Evolutionary conservation across 1,139 yeast species (phyloP).

Genomic region (Citeromyces hawaiiensis): DNA sequence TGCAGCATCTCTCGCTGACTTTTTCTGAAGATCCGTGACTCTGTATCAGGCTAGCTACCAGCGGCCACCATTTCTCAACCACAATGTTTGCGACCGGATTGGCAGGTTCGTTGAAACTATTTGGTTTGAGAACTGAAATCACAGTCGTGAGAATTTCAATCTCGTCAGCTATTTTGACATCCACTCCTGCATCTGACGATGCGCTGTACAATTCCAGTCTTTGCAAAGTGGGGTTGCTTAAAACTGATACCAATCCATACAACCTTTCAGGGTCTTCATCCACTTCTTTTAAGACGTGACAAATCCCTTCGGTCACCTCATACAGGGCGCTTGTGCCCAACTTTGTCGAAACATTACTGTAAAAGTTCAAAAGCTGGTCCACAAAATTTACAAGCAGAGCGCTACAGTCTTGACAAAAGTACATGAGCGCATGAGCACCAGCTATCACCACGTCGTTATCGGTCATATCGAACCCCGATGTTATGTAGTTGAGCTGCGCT

Average conservation of each 20-base stretch:
- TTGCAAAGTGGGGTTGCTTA: conserved; percentile 55
- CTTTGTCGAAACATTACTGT: conserved; percentile 40
- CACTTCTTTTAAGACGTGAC: conserved; percentile 55
- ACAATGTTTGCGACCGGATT: conserved; percentile 50
- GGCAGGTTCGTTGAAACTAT: conserved; percentile 17
- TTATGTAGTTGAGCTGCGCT: conserved; percentile 74
- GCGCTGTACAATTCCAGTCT: conserved; percentile 13
- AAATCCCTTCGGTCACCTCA: conserved; percentile 83
- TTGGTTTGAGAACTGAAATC: conserved; percentile 43
- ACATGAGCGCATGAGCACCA: conserved; percentile 89
- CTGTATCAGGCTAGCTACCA: conserved; percentile 32
- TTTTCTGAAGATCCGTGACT: conserved; percentile 40
- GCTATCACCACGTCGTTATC: conserved; percentile 58
- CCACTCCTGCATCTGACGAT: conserved; percentile 9
- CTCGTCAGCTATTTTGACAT: conserved; percentile 52
- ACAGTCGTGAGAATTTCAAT: conserved; percentile 67
- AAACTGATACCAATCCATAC: conserved; percentile 34
- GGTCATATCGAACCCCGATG: conserved; percentile 51
- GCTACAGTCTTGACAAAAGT: conserved; percentile 88
- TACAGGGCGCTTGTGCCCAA: conserved; percentile 61
- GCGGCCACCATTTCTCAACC: conserved; percentile 44
- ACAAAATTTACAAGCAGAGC: conserved; percentile 49
- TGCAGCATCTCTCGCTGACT: conserved; percentile 65
- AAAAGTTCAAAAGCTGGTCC: conserved; percentile 68
- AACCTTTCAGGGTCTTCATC: conserved; percentile 29